Evolutionary conservation across 441 rosid species (phyloP).

Genomic region (Metrosideros polymorpha): DNA sequence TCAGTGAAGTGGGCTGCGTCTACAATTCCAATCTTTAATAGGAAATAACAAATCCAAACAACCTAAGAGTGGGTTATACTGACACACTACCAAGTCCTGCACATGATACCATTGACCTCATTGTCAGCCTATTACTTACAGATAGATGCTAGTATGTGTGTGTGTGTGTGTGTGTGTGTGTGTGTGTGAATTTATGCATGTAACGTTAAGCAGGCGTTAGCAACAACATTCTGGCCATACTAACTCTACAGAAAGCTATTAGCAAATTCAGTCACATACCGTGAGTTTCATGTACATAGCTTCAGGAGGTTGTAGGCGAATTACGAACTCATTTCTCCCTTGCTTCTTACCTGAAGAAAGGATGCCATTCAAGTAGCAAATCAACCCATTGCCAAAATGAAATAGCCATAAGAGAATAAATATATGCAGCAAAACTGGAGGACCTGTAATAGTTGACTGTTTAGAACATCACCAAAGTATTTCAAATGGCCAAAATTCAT

Average conservation of each 20-base stretch:
- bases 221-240: neutral
- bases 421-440: neutral
- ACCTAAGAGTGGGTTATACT: neutral
- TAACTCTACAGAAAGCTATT: neutral
- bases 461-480: neutral
- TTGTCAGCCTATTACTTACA: neutral
- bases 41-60: neutral
- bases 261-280: conserved; percentile 34
- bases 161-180: neutral
- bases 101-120: neutral
- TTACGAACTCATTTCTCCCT: conserved; percentile 97
- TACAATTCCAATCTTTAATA: neutral
- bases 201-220: neutral
- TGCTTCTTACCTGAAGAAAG: conserved; percentile 63
- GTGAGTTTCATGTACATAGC: conserved; percentile 97
- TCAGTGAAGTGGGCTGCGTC: neutral
- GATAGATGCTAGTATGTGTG: neutral
- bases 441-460: neutral
- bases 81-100: neutral
- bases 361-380: conserved; percentile 7
- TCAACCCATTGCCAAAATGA: neutral
- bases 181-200: neutral
- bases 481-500: neutral
- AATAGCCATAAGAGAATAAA: neutral
- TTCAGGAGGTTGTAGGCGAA: conserved; percentile 93